Evolutionary conservation across 192 early-diverging fungal species (phyloP), one percentile per base, ranked within the genome.

Genomic region (Helicostylum pulchrum): DNA sequence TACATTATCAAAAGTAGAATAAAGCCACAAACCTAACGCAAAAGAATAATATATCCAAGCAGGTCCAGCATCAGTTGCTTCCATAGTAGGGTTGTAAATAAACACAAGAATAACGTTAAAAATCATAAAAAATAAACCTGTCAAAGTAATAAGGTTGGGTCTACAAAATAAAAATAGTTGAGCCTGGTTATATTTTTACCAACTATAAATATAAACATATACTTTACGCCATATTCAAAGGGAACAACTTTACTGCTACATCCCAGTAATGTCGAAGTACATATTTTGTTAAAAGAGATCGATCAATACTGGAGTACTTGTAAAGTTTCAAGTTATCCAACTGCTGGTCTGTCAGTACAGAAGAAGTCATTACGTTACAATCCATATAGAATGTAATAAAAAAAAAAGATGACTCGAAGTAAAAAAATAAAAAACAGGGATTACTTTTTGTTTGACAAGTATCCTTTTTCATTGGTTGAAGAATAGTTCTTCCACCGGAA

Each of bases 101-200:
- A 90, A 81, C 60, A 86, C 78, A 39, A 85, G 79, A 43, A 78
- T 53, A 44, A 95, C 64, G 69, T 93, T 94, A 62, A 80, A 65
- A 15, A 93, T 71, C 19, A 97, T 87, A 64, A 89, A 91, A 21
- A 90, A 51, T 36, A 95, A 83, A 20, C 95, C 95, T 44, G 87
- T 80, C 57, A 95, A 83, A 5, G 95, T 97, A 65, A 97, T 92
- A 58, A 92, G 80, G 76, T 97, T 97, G 26, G 95, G 92, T 34
- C 87, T 90, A 45, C 2, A 23, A 51, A 58, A 21, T 42, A 64
- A 44, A 39, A 17, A 54, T n/a, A 62, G 31, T 10, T 6, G 20
- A 51, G 51, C 23, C 36, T 3, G n/a, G 53, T 55, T 34, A n/a
- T 15, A 2, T 32, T 32, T 7, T 6, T 32, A 15, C 6, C 31